Evolutionary conservation across 495 filamentous ascomycete genomes (phyloP).

Genomic region (Entonaema liquescens): DNA sequence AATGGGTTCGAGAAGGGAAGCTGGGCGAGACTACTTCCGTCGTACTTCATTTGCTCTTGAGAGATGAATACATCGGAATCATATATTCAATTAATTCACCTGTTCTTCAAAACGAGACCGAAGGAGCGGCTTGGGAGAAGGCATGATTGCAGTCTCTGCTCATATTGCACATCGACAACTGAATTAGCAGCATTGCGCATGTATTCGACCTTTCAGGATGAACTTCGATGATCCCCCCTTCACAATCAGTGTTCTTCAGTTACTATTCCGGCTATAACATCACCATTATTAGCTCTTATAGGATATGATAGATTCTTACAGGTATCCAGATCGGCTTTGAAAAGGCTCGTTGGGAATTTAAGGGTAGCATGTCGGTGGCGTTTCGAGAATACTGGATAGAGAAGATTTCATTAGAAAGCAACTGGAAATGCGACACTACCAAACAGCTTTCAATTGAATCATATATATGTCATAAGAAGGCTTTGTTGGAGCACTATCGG

Average conservation of each 20-base stretch:
- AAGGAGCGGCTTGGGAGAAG: not conserved
- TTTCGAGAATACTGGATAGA: not conserved
- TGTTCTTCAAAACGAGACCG: not conserved
- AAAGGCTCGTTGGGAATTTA: not conserved
- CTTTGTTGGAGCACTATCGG: not conserved
- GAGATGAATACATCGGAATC: not conserved
- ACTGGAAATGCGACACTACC: not conserved
- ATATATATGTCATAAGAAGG: not conserved
- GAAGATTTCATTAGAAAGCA: not conserved
- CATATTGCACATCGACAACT: not conserved
- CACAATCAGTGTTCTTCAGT: not conserved
- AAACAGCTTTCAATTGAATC: not conserved
- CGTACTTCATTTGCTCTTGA: not conserved
- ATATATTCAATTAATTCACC: not conserved
- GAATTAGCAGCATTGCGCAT: not conserved
- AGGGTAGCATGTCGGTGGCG: not conserved
- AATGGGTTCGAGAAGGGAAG: not conserved
- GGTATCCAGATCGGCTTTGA: not conserved
- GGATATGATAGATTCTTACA: not conserved
- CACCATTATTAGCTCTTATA: not conserved
- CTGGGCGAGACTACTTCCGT: not conserved
- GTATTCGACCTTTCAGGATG: not conserved
- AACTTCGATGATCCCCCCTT: not conserved
- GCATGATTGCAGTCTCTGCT: not conserved
- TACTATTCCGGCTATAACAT: not conserved